Evolutionary conservation across 805 yeast species (phyloP), one percentile per base, ranked within the genome.

Genomic region (Wickerhamiella parazyma): DNA sequence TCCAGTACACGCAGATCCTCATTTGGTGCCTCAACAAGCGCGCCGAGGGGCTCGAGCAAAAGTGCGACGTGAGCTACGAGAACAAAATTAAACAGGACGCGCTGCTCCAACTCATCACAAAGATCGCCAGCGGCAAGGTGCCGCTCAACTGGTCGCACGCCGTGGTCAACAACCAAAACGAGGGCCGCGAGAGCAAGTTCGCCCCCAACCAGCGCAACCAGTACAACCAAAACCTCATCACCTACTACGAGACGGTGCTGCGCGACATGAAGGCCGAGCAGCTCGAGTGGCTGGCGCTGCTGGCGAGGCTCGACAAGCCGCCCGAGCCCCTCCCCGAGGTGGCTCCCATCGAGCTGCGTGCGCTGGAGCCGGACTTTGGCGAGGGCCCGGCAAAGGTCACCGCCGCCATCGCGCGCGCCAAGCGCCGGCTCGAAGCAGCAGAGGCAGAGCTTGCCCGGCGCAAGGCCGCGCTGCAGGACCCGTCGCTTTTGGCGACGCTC

Each of bases 1-100:
- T 28, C 41, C 40, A 42, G 28, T 42, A 42, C 36, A 42, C 45
- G 6, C 45, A 42, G 34, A 28, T 42, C 11, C 19, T 42, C 9
- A 22, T 42, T 4, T 42, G 45, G 45, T 42, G 45, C 28, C 41
- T 42, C 22, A 12, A 31, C 19, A 16, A 19, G n/a, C 36, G 37
- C 6, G 16, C 29, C 4, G 12, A 12, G 9, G 8, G 11, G 2
- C 16, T 31, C 10, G n/a, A 8, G 6, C 33, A 36, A 18, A 21
- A 6, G 8, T 22, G 9, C 3, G 37, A 18, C 4, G 16, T 20
- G 20, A 36, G n/a, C 17, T 14, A 34, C 25, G 38, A n/a, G 7
- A 25, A 36, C 16, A 24, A 29, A 18, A 20, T 21, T 11, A 28
- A 35, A 3, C 25, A 12, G 12, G 20, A 34, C 11, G 41, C 45